Conservation (phyloP, 1,139 yeast species). For the Pichia terricola region DNA sequence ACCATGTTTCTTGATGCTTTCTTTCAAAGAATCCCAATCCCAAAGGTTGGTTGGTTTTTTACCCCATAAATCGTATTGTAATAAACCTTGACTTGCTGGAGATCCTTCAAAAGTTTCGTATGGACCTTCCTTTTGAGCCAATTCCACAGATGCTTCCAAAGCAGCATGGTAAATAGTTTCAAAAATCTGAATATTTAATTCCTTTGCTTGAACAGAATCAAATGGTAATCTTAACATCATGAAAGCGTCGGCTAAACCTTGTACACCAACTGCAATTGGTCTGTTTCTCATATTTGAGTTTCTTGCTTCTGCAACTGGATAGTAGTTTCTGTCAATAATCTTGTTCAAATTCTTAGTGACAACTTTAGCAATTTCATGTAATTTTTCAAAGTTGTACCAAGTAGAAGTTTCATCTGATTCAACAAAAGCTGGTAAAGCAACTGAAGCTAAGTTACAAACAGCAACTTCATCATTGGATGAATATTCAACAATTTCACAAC, state of each 20-base stretch:
- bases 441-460: slow-evolving; percentile 52
- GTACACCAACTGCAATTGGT: slow-evolving; percentile 57
- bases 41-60: slow-evolving; percentile 47
- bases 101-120: slow-evolving; percentile 45
- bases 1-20: slow-evolving; percentile 34
- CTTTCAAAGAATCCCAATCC: slow-evolving; percentile 44
- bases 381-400: slow-evolving; percentile 45
- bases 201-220: slow-evolving; percentile 47
- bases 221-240: slow-evolving; percentile 48
- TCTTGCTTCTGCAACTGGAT: slow-evolving; percentile 47
- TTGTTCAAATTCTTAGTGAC: slow-evolving; percentile 46
- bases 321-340: slow-evolving; percentile 47
- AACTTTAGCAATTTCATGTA: slow-evolving; percentile 46
- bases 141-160: slow-evolving; percentile 46
- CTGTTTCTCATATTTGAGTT: slow-evolving; percentile 46
- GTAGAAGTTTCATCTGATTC: slow-evolving; percentile 31
- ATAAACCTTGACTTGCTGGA: slow-evolving; percentile 48
- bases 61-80: slow-evolving; percentile 51
- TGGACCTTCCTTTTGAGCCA: slow-evolving; percentile 38
- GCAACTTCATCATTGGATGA: slow-evolving; percentile 50
- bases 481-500: slow-evolving; percentile 55
- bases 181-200: slow-evolving; percentile 47
- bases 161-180: slow-evolving; percentile 56
- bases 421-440: slow-evolving; percentile 50
- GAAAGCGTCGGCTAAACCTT: slow-evolving; percentile 53